Conservation (phyloP, 2,329 filamentous ascomycete genomes). For the Trichoderma sp. region DNA sequence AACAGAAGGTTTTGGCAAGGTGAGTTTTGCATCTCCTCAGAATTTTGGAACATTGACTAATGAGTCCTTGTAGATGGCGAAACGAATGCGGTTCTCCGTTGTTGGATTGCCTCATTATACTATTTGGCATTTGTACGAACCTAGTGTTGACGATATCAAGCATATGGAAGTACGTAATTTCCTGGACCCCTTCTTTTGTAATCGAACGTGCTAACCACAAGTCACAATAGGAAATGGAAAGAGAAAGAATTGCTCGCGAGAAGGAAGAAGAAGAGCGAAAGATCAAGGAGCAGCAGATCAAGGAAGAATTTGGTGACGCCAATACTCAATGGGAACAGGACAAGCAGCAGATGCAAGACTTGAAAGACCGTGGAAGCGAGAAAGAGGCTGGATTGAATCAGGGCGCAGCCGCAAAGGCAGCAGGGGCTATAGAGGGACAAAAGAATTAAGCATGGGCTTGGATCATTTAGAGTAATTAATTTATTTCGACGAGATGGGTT, state of each 20-base stretch:
- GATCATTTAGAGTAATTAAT: slow-evolving; percentile 13
- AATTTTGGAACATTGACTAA: background rate
- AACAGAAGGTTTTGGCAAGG: slow-evolving; percentile 98
- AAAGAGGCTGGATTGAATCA: background rate
- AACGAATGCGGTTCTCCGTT: slow-evolving; percentile 92
- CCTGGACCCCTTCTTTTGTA: background rate
- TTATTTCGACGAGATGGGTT: background rate
- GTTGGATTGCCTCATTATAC: slow-evolving; percentile 96
- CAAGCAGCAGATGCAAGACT: slow-evolving; percentile 71
- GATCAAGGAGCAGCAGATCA: slow-evolving; percentile 69
- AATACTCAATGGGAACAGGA: slow-evolving; percentile 86
- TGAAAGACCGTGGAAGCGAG: slow-evolving; percentile 23
- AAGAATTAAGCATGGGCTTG: background rate
- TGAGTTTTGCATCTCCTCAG: slow-evolving; percentile 41
- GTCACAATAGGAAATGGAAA: slow-evolving; percentile 78
- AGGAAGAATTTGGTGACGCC: slow-evolving; percentile 75
- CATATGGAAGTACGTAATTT: slow-evolving; percentile 75
- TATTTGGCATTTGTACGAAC: slow-evolving; percentile 99
- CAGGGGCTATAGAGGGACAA: slow-evolving; percentile 47
- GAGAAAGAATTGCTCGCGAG: slow-evolving; percentile 76
- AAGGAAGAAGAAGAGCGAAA: slow-evolving; percentile 67
- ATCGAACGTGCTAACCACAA: background rate
- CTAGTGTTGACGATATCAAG: slow-evolving; percentile 93
- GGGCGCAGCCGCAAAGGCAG: slow-evolving; percentile 22
- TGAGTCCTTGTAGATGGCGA: slow-evolving; percentile 71